Conservation (phyloP, 208 protist species). For the Trypanosoma vivax region DNA sequence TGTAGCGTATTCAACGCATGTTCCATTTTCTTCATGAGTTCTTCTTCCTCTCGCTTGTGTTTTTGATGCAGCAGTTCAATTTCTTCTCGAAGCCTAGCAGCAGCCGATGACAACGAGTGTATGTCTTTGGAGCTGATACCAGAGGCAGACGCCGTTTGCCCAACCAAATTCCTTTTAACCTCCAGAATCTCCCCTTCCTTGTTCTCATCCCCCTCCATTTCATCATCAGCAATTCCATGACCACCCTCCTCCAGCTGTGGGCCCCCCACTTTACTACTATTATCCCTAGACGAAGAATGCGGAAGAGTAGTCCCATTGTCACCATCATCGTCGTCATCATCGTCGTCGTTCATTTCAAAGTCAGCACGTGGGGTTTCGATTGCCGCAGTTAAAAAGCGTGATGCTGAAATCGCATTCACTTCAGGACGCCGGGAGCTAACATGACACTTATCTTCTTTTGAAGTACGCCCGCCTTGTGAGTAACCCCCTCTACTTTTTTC, state of each 20-base stretch:
- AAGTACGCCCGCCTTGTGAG: too few species aligned
- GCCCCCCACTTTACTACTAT: neutral
- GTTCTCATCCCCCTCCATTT: neutral
- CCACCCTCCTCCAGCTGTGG: too few species aligned
- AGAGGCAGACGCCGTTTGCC: too few species aligned
- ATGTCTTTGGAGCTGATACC: constrained; percentile 18
- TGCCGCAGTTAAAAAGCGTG: neutral
- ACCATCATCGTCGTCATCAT: constrained; percentile 16
- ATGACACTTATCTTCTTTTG: too few species aligned
- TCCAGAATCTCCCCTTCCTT: neutral
- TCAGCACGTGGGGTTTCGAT: neutral
- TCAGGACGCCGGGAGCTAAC: too few species aligned
- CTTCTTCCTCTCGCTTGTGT: constrained; percentile 14
- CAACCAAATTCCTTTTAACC: too few species aligned
- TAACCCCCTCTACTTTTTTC: constrained; percentile 9
- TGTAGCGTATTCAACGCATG: constrained; percentile 15
- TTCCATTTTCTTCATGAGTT: constrained; percentile 18
- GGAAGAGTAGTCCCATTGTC: too few species aligned
- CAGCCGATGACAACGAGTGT: constrained; percentile 22
- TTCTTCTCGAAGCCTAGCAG: constrained; percentile 17
- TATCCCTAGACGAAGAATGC: neutral
- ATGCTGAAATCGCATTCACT: too few species aligned
- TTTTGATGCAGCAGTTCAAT: constrained; percentile 19
- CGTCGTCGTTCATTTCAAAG: constrained; percentile 6
- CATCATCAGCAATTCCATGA: too few species aligned